phyloP scores from a whole-genome alignment of 108 stramenopile species.

The Skeletonema grethae region DNA sequence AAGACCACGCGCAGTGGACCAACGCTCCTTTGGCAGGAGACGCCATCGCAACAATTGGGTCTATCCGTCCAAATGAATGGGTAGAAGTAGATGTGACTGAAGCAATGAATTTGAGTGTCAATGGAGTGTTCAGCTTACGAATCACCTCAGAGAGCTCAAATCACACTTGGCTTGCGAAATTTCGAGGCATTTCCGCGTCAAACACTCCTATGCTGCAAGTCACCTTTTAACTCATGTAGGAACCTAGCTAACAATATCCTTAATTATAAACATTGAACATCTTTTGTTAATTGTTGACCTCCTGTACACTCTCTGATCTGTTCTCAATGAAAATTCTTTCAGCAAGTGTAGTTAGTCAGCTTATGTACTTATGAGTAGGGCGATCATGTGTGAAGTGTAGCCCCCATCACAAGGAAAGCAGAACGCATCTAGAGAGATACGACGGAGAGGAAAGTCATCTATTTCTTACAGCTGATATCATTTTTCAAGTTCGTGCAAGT shows the following conservation, averaged over 20 bases:
- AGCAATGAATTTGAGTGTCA: conserved; percentile 3
- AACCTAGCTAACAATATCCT: not conserved
- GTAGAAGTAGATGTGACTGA: conserved; percentile 37
- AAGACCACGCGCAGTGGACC: conserved; percentile 14
- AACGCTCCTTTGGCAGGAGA: conserved; percentile 22
- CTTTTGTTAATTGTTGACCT: no score
- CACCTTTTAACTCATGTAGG: conserved; percentile 10
- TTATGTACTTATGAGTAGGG: no score
- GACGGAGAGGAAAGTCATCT: no score
- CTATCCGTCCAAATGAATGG: conserved; percentile 30
- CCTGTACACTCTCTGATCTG: no score
- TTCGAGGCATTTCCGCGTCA: conserved; percentile 8
- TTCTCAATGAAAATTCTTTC: no score
- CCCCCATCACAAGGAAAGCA: no score
- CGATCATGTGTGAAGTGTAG: no score
- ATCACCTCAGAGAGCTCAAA: conserved; percentile 12
- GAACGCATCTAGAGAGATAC: no score
- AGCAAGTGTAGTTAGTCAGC: no score
- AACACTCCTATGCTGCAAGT: conserved; percentile 27
- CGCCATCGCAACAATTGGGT: conserved; percentile 8
- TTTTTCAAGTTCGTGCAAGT: no score
- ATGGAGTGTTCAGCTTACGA: conserved; percentile 22
- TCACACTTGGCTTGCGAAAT: conserved; percentile 28
- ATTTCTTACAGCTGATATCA: no score
- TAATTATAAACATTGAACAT: no score